These are phyloP conservation scores for Pinus taeda DNA, from an alignment of 75 land plant species.

Conservation along the genomic window DNA sequence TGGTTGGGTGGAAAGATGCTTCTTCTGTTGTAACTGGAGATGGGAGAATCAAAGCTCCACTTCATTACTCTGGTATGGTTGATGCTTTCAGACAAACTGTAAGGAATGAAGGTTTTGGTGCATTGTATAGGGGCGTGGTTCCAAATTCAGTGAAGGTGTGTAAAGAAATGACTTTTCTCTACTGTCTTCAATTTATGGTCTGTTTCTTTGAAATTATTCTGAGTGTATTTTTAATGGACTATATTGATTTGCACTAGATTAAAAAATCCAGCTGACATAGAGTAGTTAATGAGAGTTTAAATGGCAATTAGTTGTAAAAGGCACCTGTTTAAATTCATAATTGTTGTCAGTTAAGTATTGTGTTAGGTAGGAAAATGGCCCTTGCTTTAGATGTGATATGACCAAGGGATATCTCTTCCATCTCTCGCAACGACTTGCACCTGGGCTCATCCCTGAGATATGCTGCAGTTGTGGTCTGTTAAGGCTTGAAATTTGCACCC, in stretches of 20 bases:
- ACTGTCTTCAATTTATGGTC: background rate
- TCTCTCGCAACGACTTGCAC: too few relatives aligned
- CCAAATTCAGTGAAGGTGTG: slow-evolving; percentile 95
- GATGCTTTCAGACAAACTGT: slow-evolving; percentile 89
- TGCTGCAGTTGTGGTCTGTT: too few relatives aligned
- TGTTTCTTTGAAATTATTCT: background rate
- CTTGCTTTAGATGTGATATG: too few relatives aligned
- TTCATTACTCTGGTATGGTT: slow-evolving; percentile 82
- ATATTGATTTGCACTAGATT: background rate
- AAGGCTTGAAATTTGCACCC: too few relatives aligned
- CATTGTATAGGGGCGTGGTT: slow-evolving; percentile 88
- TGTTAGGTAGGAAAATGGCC: too few relatives aligned
- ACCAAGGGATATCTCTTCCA: too few relatives aligned
- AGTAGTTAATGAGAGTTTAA: background rate
- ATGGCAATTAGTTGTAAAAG: background rate
- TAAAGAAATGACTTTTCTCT: background rate
- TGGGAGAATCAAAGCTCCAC: slow-evolving; percentile 47
- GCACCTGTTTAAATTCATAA: too few relatives aligned
- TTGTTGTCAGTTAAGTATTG: too few relatives aligned
- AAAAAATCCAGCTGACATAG: background rate
- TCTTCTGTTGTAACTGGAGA: slow-evolving; percentile 70
- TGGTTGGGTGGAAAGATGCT: slow-evolving; percentile 96
- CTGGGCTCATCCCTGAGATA: too few relatives aligned
- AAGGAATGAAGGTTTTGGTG: slow-evolving; percentile 82
- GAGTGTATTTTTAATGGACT: background rate